Conservation (phyloP, 106 monocot species). For the Dioscorea alata region DNA sequence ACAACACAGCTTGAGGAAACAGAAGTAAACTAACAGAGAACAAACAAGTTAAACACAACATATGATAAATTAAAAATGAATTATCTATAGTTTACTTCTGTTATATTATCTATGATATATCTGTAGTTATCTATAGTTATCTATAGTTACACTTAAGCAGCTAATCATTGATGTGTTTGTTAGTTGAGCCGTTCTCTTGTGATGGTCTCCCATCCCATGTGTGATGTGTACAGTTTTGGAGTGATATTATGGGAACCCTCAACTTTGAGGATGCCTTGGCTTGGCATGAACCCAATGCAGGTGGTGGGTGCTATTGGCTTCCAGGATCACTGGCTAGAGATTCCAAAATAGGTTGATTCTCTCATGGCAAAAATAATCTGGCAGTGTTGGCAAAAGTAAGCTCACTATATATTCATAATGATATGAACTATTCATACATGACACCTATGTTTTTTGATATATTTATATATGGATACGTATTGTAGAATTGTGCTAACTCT, state of each 20-base stretch:
- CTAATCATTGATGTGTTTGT: no score
- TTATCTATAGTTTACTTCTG: no score
- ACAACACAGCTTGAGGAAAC: no score
- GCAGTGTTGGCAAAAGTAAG: conserved; percentile 96
- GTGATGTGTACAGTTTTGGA: conserved; percentile 98
- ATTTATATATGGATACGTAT: no score
- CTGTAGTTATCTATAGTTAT: no score
- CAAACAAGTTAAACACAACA: no score
- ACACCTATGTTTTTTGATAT: neutral
- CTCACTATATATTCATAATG: neutral
- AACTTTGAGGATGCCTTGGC: conserved; percentile 91
- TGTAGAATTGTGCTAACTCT: no score
- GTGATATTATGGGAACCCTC: conserved; percentile 98
- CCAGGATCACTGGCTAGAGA: conserved; percentile 85
- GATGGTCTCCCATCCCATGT: conserved; percentile 31
- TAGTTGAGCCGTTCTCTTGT: no score
- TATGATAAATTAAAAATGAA: no score
- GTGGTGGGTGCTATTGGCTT: conserved; percentile 98
- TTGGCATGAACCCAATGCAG: conserved; percentile 99
- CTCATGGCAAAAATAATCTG: conserved; percentile 72
- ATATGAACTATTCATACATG: neutral
- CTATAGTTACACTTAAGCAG: neutral
- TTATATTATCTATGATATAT: no score
- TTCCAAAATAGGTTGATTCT: conserved; percentile 91
- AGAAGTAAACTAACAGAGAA: no score